These are phyloP conservation scores for Babesia bigemina DNA, from an alignment of 169 alveolate genomes.

Conservation along the genomic window DNA sequence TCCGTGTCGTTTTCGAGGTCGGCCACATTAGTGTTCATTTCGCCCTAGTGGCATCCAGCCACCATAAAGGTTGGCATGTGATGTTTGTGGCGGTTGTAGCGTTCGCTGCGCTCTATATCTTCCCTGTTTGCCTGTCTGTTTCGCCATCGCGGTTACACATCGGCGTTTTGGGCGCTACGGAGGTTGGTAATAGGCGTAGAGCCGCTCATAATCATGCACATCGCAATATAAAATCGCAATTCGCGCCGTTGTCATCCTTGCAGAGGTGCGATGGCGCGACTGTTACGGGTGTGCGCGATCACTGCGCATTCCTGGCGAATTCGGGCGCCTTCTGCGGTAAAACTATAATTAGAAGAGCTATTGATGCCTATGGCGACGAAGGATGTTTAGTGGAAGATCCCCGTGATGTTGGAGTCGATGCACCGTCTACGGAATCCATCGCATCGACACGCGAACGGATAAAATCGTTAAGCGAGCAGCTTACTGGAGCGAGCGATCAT, in stretches of 20 bases:
- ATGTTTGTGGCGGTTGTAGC: too few relatives aligned
- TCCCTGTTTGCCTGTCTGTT: not conserved
- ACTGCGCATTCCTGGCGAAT: not conserved
- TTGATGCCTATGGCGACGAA: too few relatives aligned
- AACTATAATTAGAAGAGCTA: too few relatives aligned
- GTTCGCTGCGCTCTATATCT: too few relatives aligned
- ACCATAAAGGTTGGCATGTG: too few relatives aligned
- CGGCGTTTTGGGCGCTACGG: not conserved
- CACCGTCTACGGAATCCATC: not conserved
- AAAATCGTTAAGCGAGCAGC: not conserved
- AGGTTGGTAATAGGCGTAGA: not conserved
- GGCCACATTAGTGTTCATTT: too few relatives aligned
- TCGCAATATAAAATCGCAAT: not conserved
- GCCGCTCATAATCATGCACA: not conserved
- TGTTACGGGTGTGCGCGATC: not conserved
- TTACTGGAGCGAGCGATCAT: not conserved
- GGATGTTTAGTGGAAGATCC: too few relatives aligned
- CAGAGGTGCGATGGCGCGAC: not conserved
- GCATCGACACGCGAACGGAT: slow-evolving; percentile 1
- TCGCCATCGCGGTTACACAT: slow-evolving; percentile 10
- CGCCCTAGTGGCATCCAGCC: too few relatives aligned
- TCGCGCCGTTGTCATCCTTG: too few relatives aligned
- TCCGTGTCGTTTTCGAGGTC: too few relatives aligned
- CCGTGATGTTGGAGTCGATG: too few relatives aligned
- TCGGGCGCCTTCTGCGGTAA: not conserved